These are phyloP conservation scores for Picea sitchensis DNA, from an alignment of 75 land plant genomes.

Conservation along the genomic window DNA sequence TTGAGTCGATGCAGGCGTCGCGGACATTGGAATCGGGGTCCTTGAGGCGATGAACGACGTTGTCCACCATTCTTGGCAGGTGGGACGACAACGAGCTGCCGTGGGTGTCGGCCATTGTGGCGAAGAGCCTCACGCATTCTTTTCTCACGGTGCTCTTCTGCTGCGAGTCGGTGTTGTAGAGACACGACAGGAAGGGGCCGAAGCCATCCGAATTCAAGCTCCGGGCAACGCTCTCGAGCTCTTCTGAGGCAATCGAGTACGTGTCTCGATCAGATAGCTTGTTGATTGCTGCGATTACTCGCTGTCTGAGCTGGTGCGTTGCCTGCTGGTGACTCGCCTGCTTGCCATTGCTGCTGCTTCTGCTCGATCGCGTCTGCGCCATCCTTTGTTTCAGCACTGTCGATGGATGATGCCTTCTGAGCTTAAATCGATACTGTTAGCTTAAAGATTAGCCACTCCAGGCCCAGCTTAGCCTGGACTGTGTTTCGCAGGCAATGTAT, in stretches of 20 bases:
- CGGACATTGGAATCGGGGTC: slow-evolving; percentile 88
- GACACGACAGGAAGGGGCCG: slow-evolving; percentile 60
- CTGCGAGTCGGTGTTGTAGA: slow-evolving; percentile 58
- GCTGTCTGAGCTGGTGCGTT: slow-evolving; percentile 51
- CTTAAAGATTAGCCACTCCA: too few species aligned
- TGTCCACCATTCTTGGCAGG: slow-evolving; percentile 55
- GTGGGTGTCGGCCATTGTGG: slow-evolving; percentile 53
- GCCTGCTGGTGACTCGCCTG: slow-evolving; percentile 13
- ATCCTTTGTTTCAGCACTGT: background rate
- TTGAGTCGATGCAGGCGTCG: slow-evolving; percentile 70
- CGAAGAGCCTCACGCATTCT: slow-evolving; percentile 65
- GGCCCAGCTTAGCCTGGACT: background rate
- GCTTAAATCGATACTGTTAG: background rate
- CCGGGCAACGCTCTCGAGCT: slow-evolving; percentile 66
- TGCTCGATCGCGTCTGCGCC: background rate
- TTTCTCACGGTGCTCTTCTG: slow-evolving; percentile 72
- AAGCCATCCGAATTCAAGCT: slow-evolving; percentile 48
- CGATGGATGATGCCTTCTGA: too few species aligned
- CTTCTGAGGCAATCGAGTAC: slow-evolving; percentile 52
- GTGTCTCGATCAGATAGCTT: slow-evolving; percentile 92
- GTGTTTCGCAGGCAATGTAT: background rate
- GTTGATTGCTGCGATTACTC: slow-evolving; percentile 55
- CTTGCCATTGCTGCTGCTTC: background rate
- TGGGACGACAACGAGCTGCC: slow-evolving; percentile 50
- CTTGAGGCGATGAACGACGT: slow-evolving; percentile 58